A percentile compares a stretch with the other conserved stretches of the same genome.
phyloP scores from a whole-genome alignment of 768 basidiomycete species.

The Mycena galericulata region DNA sequence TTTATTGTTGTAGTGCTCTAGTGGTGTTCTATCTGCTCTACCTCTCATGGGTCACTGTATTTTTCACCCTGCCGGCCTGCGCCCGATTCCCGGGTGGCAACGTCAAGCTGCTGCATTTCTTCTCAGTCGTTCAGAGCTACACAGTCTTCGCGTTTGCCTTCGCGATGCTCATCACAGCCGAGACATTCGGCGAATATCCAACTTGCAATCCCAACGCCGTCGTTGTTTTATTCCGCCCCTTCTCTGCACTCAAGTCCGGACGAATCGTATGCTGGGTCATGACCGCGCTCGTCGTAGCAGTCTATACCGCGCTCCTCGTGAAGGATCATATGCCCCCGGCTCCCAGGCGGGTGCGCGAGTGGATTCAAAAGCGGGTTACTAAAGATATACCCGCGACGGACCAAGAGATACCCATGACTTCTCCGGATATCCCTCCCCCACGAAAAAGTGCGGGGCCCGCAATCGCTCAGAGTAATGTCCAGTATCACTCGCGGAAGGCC shows the following conservation, averaged over 20 bases:
- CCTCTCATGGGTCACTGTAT: constrained; percentile 30
- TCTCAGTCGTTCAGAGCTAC: constrained; percentile 33
- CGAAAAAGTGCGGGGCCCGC: no score
- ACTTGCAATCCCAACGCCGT: constrained; percentile 33
- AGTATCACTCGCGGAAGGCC: no score
- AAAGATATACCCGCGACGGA: background rate
- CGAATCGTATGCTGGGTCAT: constrained; percentile 1
- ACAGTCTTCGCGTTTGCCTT: constrained; percentile 31
- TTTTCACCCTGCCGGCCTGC: constrained; percentile 24
- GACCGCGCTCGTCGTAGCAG: background rate
- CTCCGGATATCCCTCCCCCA: background rate
- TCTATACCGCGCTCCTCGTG: background rate
- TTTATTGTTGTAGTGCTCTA: constrained; percentile 17
- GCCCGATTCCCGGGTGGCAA: no score
- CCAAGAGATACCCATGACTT: no score
- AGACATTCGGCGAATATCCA: constrained; percentile 27
- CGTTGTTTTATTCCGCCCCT: constrained; percentile 32
- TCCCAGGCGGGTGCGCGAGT: no score
- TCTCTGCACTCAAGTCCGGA: constrained; percentile 29
- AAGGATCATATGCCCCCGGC: background rate
- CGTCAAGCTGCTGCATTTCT: constrained; percentile 15
- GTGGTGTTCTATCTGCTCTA: constrained; percentile 33
- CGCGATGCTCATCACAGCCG: constrained; percentile 20
- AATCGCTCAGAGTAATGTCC: no score
- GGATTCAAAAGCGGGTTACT: background rate